Evolutionary conservation across 805 yeast species (phyloP).

Genomic region (Yarrowia osloensis): DNA sequence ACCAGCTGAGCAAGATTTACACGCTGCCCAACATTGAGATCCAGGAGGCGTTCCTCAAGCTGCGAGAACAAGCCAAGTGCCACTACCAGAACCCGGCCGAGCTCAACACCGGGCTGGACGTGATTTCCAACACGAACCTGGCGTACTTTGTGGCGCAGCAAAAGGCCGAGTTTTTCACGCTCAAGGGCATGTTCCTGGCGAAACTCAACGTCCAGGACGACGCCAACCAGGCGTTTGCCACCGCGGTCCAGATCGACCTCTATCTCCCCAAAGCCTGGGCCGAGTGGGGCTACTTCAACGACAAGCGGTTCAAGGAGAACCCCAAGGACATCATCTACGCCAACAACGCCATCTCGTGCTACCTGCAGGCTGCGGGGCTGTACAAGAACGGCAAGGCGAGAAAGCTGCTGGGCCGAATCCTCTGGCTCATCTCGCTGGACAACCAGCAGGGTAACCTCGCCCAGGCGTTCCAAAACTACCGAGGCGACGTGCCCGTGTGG

Average conservation of each 20-base stretch:
- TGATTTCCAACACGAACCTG: slow-evolving; percentile 91
- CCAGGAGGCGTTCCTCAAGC: slow-evolving; percentile 93
- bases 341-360: slow-evolving; percentile 91
- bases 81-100: slow-evolving; percentile 92
- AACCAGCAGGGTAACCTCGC: slow-evolving; percentile 79
- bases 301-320: slow-evolving; percentile 78
- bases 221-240: slow-evolving; percentile 96
- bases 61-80: slow-evolving; percentile 96
- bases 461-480: slow-evolving; percentile 84
- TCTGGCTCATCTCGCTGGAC: slow-evolving; percentile 92
- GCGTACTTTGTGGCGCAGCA: slow-evolving; percentile 97
- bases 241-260: slow-evolving; percentile 94
- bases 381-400: slow-evolving; percentile 92
- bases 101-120: slow-evolving; percentile 92
- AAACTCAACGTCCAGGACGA: slow-evolving; percentile 88
- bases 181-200: slow-evolving; percentile 97
- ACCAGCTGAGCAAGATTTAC: slow-evolving; percentile 88
- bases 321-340: slow-evolving; percentile 82
- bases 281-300: slow-evolving; percentile 98
- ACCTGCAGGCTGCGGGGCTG: slow-evolving; percentile 94
- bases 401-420: slow-evolving; percentile 78
- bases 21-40: slow-evolving; percentile 96
- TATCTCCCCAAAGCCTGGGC: slow-evolving; percentile 99
- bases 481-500: slow-evolving; percentile 98
- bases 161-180: slow-evolving; percentile 95